Evolutionary conservation across 768 basidiomycete genomes (phyloP).

Genomic region (Trichaptum fuscoviolaceum): DNA sequence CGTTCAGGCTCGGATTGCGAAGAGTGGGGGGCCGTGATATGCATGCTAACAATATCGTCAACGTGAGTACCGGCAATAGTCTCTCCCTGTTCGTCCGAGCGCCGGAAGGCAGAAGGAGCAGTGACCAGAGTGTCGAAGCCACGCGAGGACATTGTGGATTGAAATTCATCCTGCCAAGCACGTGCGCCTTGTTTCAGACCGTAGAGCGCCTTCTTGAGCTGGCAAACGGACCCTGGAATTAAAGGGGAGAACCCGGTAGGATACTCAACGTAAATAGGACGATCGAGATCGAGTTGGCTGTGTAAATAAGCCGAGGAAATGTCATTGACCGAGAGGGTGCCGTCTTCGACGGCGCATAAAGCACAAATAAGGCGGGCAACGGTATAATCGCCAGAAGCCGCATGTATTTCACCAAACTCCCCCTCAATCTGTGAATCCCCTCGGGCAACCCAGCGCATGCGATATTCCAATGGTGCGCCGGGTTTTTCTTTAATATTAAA

Average conservation of each 20-base stretch:
- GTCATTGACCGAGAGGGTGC: constrained; percentile 35
- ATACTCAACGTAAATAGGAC: constrained; percentile 16
- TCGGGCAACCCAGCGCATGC: constrained; percentile 36
- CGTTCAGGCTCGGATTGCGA: constrained; percentile 9
- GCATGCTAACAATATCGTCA: constrained; percentile 29
- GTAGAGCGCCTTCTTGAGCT: constrained; percentile 25
- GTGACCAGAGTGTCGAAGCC: constrained; percentile 25
- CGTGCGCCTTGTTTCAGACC: constrained; percentile 32
- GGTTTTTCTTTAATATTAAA: constrained; percentile 24
- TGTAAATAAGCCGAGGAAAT: constrained; percentile 37
- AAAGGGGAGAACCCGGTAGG: neutral
- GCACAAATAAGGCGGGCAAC: constrained; percentile 26
- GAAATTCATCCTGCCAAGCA: constrained; percentile 31
- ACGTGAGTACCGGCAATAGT: constrained; percentile 31
- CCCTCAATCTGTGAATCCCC: constrained; percentile 38
- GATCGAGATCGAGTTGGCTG: constrained; percentile 12
- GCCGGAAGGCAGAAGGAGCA: constrained; percentile 30
- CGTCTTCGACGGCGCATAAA: constrained; percentile 27
- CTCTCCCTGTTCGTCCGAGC: constrained; percentile 8
- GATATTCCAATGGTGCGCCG: constrained; percentile 24
- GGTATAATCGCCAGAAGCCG: constrained; percentile 16
- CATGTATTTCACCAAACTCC: constrained; percentile 38
- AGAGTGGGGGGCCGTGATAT: constrained; percentile 23
- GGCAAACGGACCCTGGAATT: constrained; percentile 11
- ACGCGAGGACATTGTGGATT: constrained; percentile 22